These are phyloP conservation scores for Diospyros lotus DNA, from an alignment of 148 eudicot species.

Conservation along the genomic window DNA sequence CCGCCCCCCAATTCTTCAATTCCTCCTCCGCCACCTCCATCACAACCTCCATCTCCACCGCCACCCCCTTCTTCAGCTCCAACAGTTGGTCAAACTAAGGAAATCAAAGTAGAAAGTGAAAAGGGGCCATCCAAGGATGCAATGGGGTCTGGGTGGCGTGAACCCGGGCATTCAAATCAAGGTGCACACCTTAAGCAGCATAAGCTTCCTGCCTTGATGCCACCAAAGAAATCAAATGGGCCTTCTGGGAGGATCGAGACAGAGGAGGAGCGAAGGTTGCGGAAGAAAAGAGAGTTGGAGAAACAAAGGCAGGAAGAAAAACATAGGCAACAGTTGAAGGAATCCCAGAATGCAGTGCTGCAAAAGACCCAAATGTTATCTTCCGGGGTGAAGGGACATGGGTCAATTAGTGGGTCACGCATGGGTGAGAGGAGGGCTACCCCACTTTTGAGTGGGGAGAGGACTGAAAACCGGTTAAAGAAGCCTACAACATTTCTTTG, in stretches of 20 bases:
- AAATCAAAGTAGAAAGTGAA: slow-evolving; percentile 44
- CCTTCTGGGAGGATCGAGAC: slow-evolving; percentile 65
- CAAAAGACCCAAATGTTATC: slow-evolving; percentile 62
- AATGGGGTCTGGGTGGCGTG: slow-evolving; percentile 13
- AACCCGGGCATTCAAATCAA: slow-evolving; percentile 22
- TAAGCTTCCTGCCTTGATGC: slow-evolving; percentile 53
- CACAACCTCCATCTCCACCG: slow-evolving; percentile 58
- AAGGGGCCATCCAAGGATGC: slow-evolving; percentile 40
- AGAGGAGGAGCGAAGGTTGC: slow-evolving; percentile 82
- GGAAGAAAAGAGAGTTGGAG: slow-evolving; percentile 82
- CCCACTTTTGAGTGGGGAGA: slow-evolving; percentile 67
- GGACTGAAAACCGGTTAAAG: slow-evolving; percentile 87
- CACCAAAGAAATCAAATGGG: slow-evolving; percentile 47
- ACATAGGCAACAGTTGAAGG: slow-evolving; percentile 69
- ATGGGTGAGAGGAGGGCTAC: slow-evolving; percentile 76
- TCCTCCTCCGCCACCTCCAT: slow-evolving; percentile 69
- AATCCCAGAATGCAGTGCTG: slow-evolving; percentile 52
- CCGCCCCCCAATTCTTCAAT: slow-evolving; percentile 55
- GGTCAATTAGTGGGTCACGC: slow-evolving; percentile 71
- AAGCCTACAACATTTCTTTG: slow-evolving; percentile 93
- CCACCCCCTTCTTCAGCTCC: slow-evolving; percentile 46
- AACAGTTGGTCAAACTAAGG: slow-evolving; percentile 37
- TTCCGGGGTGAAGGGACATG: slow-evolving; percentile 67
- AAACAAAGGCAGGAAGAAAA: slow-evolving; percentile 78
- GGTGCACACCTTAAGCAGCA: slow-evolving; percentile 45